A percentile compares a stretch with the other conserved stretches of the same genome.
Evolutionary conservation across 306 rosid genomes (phyloP).

Genomic region (Crataegus laevigata): DNA sequence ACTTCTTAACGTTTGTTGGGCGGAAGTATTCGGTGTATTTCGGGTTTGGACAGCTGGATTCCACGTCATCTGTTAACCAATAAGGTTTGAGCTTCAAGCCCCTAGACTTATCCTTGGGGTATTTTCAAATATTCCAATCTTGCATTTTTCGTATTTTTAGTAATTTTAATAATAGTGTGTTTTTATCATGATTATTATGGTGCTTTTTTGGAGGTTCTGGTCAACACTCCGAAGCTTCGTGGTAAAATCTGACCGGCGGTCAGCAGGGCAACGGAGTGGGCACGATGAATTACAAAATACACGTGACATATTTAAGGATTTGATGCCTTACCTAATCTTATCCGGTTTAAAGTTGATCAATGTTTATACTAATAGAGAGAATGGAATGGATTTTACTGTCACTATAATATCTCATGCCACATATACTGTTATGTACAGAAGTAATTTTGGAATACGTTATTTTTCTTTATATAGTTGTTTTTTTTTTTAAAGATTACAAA

Average conservation of each 20-base stretch:
- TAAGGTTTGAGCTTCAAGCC: background rate
- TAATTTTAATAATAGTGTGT: background rate
- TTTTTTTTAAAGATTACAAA: too few relatives aligned
- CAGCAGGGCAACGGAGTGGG: background rate
- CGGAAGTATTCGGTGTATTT: background rate
- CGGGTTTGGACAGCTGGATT: slow-evolving; percentile 6
- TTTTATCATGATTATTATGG: background rate
- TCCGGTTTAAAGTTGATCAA: background rate
- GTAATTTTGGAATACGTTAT: too few relatives aligned
- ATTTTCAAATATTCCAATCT: background rate
- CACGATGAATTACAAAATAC: background rate
- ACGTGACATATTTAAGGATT: background rate
- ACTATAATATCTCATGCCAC: too few relatives aligned
- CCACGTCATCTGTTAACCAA: slow-evolving; percentile 20
- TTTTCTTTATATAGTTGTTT: too few relatives aligned
- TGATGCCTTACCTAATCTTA: background rate
- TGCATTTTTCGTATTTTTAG: background rate
- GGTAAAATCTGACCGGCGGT: background rate
- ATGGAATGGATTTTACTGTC: too few relatives aligned
- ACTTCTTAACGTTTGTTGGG: background rate
- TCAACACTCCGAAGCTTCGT: background rate
- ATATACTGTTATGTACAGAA: background rate
- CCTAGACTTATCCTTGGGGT: background rate
- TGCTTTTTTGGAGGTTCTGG: background rate
- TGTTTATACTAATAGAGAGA: too few relatives aligned